Base-by-base conservation (phyloP, 75 land plant species). In the Picea sitchensis region DNA sequence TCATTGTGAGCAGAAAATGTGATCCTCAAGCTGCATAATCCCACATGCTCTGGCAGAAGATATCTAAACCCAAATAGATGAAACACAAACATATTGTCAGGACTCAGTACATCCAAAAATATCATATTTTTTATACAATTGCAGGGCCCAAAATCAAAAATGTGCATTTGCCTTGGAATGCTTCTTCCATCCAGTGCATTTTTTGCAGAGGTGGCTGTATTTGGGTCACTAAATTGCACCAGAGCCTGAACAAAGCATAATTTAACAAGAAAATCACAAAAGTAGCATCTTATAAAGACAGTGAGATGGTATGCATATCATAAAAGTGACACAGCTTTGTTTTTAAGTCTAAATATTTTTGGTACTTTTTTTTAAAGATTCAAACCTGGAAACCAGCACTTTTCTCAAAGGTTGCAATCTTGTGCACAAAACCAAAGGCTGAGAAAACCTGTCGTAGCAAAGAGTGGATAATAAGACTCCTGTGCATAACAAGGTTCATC, bases 401-500 rank as follows among this genome's bases (percentile, higher is more conserved):
- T 81, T 95, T 95, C 75, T 95, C 98, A 87, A 95, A 95, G 3
- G 98, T 95, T 61, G 98, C 93, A 79, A 95, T 92, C 77, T 95
- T 95, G 78, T 95, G 98, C 65, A 95, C 98, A 90, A 95, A 92
- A 13, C 98, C 98, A 91, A 95, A 95, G 63, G 98, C 98, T 72
- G 98, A 95, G 80, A 95, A 95, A 30, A 95, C 98, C 98, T 95
- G 87, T 9, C 12, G 12, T 9, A 51, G 12, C 12, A 51, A 9
- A 51, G 56, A 51, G 12, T 51, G 11, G 56, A 9, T 51, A 51
- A 9, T 51, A 51, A 51, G 56, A 51, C 11, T 9, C 56, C 11
- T 51, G 56, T 9, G 56, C 56, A 51, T 51, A 51, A 51, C 12
- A 51, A 51, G 56, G 56, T 9, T 51, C 2, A 51, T 51, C 56